Evolutionary conservation across 352 stramenopile genomes (phyloP).

Genomic region (Pythium guiyangense): DNA sequence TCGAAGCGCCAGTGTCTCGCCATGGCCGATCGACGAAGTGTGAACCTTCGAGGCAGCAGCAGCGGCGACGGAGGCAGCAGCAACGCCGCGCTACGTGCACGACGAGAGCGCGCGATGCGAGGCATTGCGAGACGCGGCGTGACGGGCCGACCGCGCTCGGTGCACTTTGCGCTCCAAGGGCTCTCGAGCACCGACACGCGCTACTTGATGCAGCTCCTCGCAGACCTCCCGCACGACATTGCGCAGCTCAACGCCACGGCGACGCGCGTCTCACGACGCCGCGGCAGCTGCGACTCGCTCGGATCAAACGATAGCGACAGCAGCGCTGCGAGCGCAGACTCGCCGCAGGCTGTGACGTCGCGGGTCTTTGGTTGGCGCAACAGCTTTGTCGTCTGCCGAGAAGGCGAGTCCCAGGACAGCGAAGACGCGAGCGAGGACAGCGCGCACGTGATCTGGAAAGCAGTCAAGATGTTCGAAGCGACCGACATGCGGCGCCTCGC

Average conservation of each 20-base stretch:
- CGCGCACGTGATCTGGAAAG: conserved; percentile 34
- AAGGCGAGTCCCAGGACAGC: conserved; percentile 18
- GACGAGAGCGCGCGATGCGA: background rate
- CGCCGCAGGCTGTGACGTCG: conserved; percentile 3
- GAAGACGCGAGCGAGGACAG: conserved; percentile 17
- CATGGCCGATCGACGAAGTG: background rate
- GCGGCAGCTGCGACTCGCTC: background rate
- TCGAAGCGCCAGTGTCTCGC: background rate
- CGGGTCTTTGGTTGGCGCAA: conserved; percentile 30
- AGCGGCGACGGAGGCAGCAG: background rate
- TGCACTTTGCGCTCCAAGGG: conserved; percentile 32
- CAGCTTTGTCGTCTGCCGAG: conserved; percentile 10
- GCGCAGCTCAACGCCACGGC: conserved; percentile 28
- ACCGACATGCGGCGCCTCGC: conserved; percentile 28
- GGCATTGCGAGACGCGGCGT: conserved; percentile 4
- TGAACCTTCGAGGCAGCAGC: background rate
- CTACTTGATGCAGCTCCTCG: conserved; percentile 29
- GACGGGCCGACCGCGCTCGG: conserved; percentile 18
- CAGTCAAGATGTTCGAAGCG: conserved; percentile 30
- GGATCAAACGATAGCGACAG: background rate
- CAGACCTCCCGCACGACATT: conserved; percentile 30
- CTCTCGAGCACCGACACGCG: conserved; percentile 34
- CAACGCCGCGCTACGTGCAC: too few relatives aligned
- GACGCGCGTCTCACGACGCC: conserved; percentile 7
- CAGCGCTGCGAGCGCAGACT: conserved; percentile 12